These are phyloP conservation scores for Naganishia vaughanmartiniae DNA, from an alignment of 768 basidiomycete genomes.

Conservation along the genomic window DNA sequence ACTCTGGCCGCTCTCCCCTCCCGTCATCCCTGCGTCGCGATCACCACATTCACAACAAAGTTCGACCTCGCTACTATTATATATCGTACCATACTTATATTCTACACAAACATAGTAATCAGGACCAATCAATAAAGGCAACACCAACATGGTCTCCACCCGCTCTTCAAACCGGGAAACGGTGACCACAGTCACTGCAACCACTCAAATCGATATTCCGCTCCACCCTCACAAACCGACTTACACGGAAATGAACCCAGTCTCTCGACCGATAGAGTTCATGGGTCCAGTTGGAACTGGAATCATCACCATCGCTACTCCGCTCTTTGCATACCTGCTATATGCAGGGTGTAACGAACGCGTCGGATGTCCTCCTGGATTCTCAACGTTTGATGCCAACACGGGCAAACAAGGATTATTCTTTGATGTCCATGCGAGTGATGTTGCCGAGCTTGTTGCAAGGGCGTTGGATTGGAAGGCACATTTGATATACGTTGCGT, in stretches of 20 bases:
- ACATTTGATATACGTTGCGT: slow-evolving; percentile 69
- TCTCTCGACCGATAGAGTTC: slow-evolving; percentile 44
- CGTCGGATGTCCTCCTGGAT: slow-evolving; percentile 46
- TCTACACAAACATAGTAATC: neutral
- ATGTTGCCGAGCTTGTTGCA: slow-evolving; percentile 48
- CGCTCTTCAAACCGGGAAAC: slow-evolving; percentile 19
- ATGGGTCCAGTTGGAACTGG: slow-evolving; percentile 46
- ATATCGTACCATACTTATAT: slow-evolving; percentile 8
- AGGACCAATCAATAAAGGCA: neutral
- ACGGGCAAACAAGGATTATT: slow-evolving; percentile 15
- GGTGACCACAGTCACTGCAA: slow-evolving; percentile 46
- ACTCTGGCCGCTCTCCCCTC: too few species aligned
- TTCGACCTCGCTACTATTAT: neutral
- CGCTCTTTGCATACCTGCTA: slow-evolving; percentile 45
- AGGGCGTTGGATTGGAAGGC: slow-evolving; percentile 81
- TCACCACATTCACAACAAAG: slow-evolving; percentile 17
- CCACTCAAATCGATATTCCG: slow-evolving; percentile 44
- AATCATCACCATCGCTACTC: slow-evolving; percentile 41
- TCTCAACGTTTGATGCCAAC: slow-evolving; percentile 12
- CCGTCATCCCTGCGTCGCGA: neutral
- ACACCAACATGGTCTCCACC: slow-evolving; percentile 7
- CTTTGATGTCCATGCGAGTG: slow-evolving; percentile 35
- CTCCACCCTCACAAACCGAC: slow-evolving; percentile 43
- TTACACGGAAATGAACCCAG: slow-evolving; percentile 49
- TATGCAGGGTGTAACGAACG: slow-evolving; percentile 49